Base-by-base conservation (phyloP, 1,284 basidiomycete species). In the Pseudozyma thailandica region DNA sequence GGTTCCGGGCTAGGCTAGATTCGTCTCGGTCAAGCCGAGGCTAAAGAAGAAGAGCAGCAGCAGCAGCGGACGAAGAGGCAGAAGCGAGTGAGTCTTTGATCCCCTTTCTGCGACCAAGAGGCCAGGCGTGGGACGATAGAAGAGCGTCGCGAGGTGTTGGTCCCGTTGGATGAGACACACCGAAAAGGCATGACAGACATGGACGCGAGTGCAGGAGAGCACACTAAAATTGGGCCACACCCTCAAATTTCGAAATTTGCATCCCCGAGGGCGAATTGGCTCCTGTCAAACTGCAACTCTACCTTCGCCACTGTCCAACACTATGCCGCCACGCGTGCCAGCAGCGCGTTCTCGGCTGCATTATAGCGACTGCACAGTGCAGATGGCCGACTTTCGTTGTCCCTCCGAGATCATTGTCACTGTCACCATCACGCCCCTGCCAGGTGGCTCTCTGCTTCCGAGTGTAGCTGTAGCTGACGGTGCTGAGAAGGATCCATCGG, bases 151-250 rank as follows among this genome's bases (percentile, higher is more conserved):
- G 37, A 54, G 52, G 27, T 38, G 50, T 37, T 53, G 44, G 52
- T 41, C 44, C 50, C 28, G n/a, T 26, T 47, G 44, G 37, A 47
- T 41, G 52, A 47, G 52, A 41, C 52, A 54, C 13, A 33, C 26
- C 31, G 13, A 23, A 26, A n/a, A 33, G 31, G 23, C 33, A 31
- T 35, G 13, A 18, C 10, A 6, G 26, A 44, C 13, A 28, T 28
- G n/a, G 13, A 26, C 13, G 26, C 42, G 13, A 18, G 38, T 23
- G 6, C 20, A 38, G 18, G 39, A 21, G 20, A 21, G 39, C 39
- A 41, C 39, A 18, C 21, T 41, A n/a, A n/a, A 35, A 35, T 35
- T n/a, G 33, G 33, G 13, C 5, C 13, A 35, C n/a, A 9, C 5
- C n/a, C 15, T 35, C 30, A 15, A 9, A 15, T 18, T 38, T 10